These are phyloP conservation scores for Rhodotorula sp. DNA, from an alignment of 1,284 basidiomycete species.

Conservation along the genomic window DNA sequence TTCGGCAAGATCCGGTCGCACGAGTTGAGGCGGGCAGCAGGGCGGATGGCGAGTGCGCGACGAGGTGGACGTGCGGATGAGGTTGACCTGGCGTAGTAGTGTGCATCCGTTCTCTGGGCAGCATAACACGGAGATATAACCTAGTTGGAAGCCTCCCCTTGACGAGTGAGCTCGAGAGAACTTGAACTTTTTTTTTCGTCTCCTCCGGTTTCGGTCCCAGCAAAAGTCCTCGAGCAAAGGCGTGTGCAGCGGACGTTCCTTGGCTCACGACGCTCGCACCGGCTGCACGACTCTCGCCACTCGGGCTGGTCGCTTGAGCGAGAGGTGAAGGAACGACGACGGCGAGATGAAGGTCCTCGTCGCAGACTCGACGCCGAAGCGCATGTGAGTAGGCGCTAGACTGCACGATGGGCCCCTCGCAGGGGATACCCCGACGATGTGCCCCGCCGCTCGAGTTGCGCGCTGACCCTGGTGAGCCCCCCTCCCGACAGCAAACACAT, in stretches of 20 bases:
- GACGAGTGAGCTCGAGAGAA: neutral
- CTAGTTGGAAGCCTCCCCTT: neutral
- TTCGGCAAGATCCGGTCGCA: constrained; percentile 17
- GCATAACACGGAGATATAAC: too few species aligned
- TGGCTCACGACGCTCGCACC: too few species aligned
- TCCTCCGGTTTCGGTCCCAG: too few species aligned
- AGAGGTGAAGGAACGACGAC: neutral
- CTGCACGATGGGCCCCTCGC: neutral
- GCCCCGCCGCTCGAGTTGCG: too few species aligned
- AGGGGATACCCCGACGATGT: neutral
- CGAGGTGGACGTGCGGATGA: neutral
- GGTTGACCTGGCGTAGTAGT: too few species aligned
- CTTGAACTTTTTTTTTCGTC: too few species aligned
- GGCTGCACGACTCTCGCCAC: too few species aligned
- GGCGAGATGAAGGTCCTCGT: constrained; percentile 75
- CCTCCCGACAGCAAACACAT: constrained; percentile 91
- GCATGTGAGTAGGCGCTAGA: constrained; percentile 65
- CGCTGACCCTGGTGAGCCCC: too few species aligned
- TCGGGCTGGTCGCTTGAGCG: neutral
- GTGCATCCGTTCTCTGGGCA: too few species aligned
- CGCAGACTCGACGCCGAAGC: constrained; percentile 80
- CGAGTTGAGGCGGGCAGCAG: constrained; percentile 1
- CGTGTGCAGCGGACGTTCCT: too few species aligned
- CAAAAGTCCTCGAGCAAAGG: too few species aligned
- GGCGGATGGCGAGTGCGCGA: neutral